Base-by-base conservation (phyloP, 2,329 filamentous ascomycete species). In the Beauveria pseudobassiana region DNA sequence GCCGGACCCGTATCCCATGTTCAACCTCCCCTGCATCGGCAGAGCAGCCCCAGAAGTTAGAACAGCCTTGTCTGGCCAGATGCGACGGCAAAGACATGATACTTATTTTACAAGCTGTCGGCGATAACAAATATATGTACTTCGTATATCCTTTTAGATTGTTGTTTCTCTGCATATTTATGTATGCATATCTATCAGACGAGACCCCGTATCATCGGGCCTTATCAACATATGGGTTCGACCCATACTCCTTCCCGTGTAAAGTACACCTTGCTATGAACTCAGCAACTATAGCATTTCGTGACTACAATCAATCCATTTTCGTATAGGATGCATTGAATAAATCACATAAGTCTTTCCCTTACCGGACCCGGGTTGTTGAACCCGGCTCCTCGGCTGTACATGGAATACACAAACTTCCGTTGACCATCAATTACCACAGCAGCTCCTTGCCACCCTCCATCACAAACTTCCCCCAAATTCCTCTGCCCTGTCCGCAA, bases 401-500 rank as follows among this genome's bases (percentile, higher is more conserved):
- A 26, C 26, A 30, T 38, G 34, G 30, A 38, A 16, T 16, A 38
- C 12, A 14, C 34, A 38, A 38, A 38, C 34, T 16, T 16, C 12
- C 14, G 34, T 38, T 38, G 34, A 38, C 22, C 40, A 20, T 45
- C 20, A 7, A 9, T 56, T 22, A 57, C 70, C 70, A 72, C 3
- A 66, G 61, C 14, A 75, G n/a, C 16, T 68, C 65, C 40, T 73
- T 50, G 0, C 73, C 73, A 8, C 67, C 68, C n/a, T 69, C 66
- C 3, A 66, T 70, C 1, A 75, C 42, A 43, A 76, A 75, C 61
- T 71, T 73, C 12, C 74, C 0, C 70, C 71, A 0, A 62, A 58
- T 2, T 54, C 70, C 26, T 74, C 73, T 18, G 74, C 73, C 2
- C 63, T 66, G 38, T 78, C 76, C 45, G 77, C 71, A 0, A 77